A percentile compares a stretch with the other conserved stretches of the same genome.
Conservation (phyloP, 2,329 filamentous ascomycete species). For the Arachnopeziza araneosa region DNA sequence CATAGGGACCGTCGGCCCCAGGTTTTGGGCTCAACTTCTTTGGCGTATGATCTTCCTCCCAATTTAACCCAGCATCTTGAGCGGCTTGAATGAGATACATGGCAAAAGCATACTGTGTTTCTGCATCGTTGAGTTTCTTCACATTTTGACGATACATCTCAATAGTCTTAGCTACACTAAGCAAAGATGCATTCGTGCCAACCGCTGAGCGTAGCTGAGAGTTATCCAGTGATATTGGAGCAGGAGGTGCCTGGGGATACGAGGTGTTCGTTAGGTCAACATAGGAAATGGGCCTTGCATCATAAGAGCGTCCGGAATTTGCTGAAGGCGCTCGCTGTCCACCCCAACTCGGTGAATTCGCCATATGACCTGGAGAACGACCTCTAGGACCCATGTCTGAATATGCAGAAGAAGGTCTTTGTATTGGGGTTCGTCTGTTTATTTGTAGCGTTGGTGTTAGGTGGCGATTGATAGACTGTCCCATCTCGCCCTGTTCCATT, state of each 20-base stretch:
- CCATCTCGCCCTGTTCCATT: constrained; percentile 38
- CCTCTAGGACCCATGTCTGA: constrained; percentile 65
- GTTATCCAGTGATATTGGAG: constrained; percentile 60
- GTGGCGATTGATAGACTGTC: constrained; percentile 51
- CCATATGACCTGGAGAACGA: constrained; percentile 42
- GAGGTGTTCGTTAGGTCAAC: constrained; percentile 50
- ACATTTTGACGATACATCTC: constrained; percentile 97
- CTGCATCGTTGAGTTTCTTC: constrained; percentile 89
- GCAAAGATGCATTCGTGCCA: constrained; percentile 82
- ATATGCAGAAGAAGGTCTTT: constrained; percentile 70
- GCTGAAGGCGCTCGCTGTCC: constrained; percentile 26
- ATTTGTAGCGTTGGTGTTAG: constrained; percentile 52
- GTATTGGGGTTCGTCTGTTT: constrained; percentile 51
- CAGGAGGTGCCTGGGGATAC: constrained; percentile 33
- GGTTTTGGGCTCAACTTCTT: constrained; percentile 38
- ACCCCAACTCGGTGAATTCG: constrained; percentile 26
- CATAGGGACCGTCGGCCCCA: constrained; percentile 40
- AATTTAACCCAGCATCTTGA: constrained; percentile 63
- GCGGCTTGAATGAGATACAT: constrained; percentile 89
- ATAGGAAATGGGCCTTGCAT: constrained; percentile 30
- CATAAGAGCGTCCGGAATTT: constrained; percentile 25
- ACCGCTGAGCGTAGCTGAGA: constrained; percentile 71
- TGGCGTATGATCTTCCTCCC: constrained; percentile 34
- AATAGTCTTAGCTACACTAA: constrained; percentile 87
- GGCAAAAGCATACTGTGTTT: constrained; percentile 93